Evolutionary conservation across 257 asterid species (phyloP).

Genomic region (Echites panduratus): DNA sequence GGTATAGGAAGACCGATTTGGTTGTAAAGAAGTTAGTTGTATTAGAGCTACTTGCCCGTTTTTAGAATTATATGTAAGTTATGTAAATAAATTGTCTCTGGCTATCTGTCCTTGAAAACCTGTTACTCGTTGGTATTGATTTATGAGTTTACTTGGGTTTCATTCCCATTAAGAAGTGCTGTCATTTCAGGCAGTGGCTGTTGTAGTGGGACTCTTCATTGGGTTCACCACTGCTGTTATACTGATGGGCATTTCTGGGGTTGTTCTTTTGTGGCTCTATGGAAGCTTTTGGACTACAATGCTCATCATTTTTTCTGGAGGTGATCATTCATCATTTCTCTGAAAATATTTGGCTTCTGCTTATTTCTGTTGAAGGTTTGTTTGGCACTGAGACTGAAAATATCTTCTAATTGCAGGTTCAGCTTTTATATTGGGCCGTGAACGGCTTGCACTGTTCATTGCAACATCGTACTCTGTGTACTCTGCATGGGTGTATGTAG

Average conservation of each 20-base stretch:
- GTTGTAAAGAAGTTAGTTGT: too few species aligned
- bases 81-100: neutral
- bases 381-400: constrained; percentile 16
- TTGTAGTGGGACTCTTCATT: constrained; percentile 51
- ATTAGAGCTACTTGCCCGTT: neutral
- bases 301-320: constrained; percentile 57
- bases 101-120: neutral
- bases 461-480: constrained; percentile 61
- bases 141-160: neutral
- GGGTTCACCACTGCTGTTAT: constrained; percentile 59
- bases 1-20: neutral
- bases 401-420: constrained; percentile 50
- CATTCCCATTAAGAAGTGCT: constrained; percentile 2
- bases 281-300: constrained; percentile 91
- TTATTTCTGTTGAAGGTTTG: neutral
- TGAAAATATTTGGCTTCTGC: constrained; percentile 12
- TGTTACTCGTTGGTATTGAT: neutral
- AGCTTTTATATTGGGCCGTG: constrained; percentile 46
- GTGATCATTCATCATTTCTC: constrained; percentile 31
- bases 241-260: constrained; percentile 40
- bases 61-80: neutral
- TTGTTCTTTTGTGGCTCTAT: constrained; percentile 58
- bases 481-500: constrained; percentile 76
- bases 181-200: constrained; percentile 49
- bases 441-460: constrained; percentile 67